Evolutionary conservation across 768 basidiomycete species (phyloP).

Genomic region (Trametes maxima): DNA sequence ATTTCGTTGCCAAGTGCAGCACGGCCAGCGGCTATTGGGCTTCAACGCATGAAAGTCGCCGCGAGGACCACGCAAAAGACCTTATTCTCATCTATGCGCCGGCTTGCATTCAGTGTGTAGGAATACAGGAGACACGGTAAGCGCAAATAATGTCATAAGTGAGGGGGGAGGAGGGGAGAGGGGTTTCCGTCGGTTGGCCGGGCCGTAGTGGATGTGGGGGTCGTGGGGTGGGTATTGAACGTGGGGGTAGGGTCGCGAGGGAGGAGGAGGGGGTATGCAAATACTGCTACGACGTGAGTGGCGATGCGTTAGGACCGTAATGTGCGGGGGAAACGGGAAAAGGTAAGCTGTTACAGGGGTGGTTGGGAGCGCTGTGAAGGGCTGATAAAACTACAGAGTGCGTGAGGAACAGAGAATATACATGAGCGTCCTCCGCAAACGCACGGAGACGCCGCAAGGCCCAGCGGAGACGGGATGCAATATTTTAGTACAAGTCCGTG

Average conservation of each 20-base stretch:
- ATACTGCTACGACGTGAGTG: constrained; percentile 22
- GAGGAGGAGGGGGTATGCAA: constrained; percentile 17
- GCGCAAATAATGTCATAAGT: constrained; percentile 28
- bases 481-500: constrained; percentile 31
- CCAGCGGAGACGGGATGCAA: constrained; percentile 11
- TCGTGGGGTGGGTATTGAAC: constrained; percentile 10
- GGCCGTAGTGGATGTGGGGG: neutral
- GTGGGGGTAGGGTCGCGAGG: neutral
- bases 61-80: neutral
- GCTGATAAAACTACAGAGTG: constrained; percentile 22
- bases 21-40: no score
- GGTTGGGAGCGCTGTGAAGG: neutral
- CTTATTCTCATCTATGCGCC: constrained; percentile 21
- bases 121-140: constrained; percentile 17
- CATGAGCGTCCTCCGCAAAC: constrained; percentile 11
- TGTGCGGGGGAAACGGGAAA: constrained; percentile 5
- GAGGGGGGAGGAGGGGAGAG: constrained; percentile 4
- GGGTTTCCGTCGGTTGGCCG: constrained; percentile 5
- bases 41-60: neutral
- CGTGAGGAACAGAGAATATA: constrained; percentile 8
- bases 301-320: constrained; percentile 16
- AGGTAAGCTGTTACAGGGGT: constrained; percentile 16
- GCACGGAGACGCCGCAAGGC: constrained; percentile 9
- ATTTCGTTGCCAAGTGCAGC: no score
- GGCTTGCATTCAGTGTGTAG: constrained; percentile 17